Conservation (phyloP, 2,329 filamentous ascomycete species). For the Setomelanomma holmii region DNA sequence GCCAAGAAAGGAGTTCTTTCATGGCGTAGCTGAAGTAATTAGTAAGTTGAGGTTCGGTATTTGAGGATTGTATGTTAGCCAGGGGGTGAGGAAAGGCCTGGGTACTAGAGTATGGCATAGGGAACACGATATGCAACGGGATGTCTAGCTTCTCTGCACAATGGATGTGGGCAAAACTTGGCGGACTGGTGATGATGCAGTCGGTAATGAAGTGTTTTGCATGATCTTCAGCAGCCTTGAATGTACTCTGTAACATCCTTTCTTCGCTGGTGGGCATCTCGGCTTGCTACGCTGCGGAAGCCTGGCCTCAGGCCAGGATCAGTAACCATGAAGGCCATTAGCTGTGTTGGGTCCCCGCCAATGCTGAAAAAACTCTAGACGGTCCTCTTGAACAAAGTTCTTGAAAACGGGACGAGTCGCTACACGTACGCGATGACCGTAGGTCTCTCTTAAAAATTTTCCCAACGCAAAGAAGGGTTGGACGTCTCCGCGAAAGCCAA, state of each 20-base stretch:
- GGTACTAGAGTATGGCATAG: conserved; percentile 62
- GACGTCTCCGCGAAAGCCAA: conserved; percentile 62
- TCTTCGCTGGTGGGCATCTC: conserved; percentile 45
- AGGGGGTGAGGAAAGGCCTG: conserved; percentile 57
- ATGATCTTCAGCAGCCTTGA: conserved; percentile 40
- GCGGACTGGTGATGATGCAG: conserved; percentile 78
- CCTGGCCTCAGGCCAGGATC: conserved; percentile 52
- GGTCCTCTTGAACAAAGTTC: conserved; percentile 18
- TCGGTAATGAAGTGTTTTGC: conserved; percentile 75
- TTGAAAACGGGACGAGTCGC: conserved; percentile 29
- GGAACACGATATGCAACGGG: conserved; percentile 84
- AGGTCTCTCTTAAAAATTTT: conserved; percentile 43
- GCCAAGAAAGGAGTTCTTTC: conserved; percentile 59
- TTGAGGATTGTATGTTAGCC: conserved; percentile 51
- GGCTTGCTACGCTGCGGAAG: conserved; percentile 28
- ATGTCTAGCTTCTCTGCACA: conserved; percentile 75
- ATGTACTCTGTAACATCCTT: conserved; percentile 34
- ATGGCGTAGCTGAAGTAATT: conserved; percentile 56
- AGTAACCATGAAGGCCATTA: conserved; percentile 61
- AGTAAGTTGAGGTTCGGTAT: conserved; percentile 38
- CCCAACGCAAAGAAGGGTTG: conserved; percentile 67
- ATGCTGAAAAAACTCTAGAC: conserved; percentile 47
- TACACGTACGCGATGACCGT: conserved; percentile 34
- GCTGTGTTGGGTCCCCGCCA: conserved; percentile 42
- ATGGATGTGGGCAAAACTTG: conserved; percentile 77